Conservation (phyloP, 306 rosid genomes). For the Casuarina cunninghamiana region DNA sequence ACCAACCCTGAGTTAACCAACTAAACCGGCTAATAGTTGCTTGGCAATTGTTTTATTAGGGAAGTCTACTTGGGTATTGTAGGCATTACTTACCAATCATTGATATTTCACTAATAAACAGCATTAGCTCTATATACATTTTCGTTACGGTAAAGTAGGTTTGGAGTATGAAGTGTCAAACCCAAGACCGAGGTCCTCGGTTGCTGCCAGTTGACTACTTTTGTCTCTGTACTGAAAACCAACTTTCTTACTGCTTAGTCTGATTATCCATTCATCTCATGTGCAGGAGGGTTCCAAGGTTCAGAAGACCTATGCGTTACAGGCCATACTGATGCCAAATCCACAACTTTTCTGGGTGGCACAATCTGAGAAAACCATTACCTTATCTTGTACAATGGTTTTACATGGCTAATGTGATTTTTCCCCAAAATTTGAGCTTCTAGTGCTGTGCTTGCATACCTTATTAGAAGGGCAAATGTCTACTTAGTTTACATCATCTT, state of each 20-base stretch:
- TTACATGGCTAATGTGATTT: conserved; percentile 18
- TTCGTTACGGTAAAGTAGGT: no score
- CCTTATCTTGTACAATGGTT: conserved; percentile 31
- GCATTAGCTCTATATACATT: no score
- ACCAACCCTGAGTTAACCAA: no score
- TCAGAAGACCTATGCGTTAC: conserved; percentile 86
- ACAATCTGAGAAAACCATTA: conserved; percentile 24
- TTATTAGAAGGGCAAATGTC: conserved; percentile 28
- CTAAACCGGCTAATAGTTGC: no score
- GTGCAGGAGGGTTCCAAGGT: conserved; percentile 93
- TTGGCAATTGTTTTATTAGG: no score
- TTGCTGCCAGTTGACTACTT: no score
- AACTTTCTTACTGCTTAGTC: neutral
- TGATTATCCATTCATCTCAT: conserved; percentile 21
- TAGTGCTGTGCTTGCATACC: conserved; percentile 18
- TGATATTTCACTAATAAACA: no score
- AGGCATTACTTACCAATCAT: no score
- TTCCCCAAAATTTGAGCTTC: conserved; percentile 31
- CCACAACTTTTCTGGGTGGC: conserved; percentile 33
- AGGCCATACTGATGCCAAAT: conserved; percentile 70
- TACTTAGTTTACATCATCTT: neutral
- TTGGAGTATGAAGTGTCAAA: no score
- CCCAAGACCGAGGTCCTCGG: no score
- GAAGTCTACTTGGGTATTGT: no score
- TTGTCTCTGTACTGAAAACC: neutral